A percentile compares a stretch with the other conserved stretches of the same genome.
Evolutionary conservation across 257 asterid genomes (phyloP).

Genomic region (Solanum pinnatisectum): DNA sequence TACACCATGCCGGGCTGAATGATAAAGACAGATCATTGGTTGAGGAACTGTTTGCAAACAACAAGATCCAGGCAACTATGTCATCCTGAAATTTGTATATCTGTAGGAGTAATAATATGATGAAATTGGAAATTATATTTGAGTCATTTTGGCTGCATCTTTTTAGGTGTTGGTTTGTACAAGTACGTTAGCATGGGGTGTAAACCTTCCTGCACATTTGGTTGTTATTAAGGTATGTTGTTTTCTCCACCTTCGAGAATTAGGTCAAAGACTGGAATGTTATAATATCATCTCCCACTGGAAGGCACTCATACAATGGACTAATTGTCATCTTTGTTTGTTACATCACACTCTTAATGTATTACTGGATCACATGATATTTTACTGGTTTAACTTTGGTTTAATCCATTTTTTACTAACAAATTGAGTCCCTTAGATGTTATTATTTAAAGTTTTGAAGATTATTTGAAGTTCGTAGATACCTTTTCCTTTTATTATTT

Average conservation of each 20-base stretch:
- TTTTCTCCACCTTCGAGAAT: neutral
- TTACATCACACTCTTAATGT: neutral
- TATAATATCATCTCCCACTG: neutral
- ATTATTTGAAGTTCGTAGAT: neutral
- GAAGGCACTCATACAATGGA: neutral
- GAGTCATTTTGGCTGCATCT: slow-evolving; percentile 7
- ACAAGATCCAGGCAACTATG: slow-evolving; percentile 77
- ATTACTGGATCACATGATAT: neutral
- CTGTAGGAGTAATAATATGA: slow-evolving; percentile 1
- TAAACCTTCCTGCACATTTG: slow-evolving; percentile 97
- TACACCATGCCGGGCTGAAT: slow-evolving; percentile 95
- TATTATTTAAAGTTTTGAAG: neutral
- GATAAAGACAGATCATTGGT: slow-evolving; percentile 95
- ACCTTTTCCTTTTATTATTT: neutral
- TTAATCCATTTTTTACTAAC: neutral
- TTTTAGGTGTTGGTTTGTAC: slow-evolving; percentile 92
- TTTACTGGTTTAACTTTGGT: neutral
- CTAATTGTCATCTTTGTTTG: neutral
- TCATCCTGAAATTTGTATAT: slow-evolving; percentile 1
- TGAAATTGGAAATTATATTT: neutral
- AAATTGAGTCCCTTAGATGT: neutral
- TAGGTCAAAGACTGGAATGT: neutral
- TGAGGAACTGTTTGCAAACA: slow-evolving; percentile 96
- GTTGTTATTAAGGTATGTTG: slow-evolving; percentile 74
- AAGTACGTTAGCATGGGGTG: slow-evolving; percentile 99